Percentiles rank a stretch among this genome's conserved stretches.
Conservation (phyloP, 1,139 yeast species). For the Yamadazyma kanchanaburiensis region DNA sequence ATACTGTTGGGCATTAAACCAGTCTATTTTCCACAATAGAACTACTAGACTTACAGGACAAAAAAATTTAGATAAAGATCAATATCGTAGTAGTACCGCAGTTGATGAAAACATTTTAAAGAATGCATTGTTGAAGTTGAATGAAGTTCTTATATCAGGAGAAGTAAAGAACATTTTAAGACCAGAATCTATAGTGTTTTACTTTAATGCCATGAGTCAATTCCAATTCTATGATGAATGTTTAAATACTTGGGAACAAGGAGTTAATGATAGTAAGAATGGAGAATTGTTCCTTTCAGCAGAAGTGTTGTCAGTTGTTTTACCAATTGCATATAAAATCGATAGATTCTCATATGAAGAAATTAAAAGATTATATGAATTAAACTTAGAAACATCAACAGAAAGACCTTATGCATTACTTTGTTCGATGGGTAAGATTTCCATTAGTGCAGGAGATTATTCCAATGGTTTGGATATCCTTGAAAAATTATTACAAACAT, state of each 20-base stretch:
- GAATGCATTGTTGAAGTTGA: conserved; percentile 30
- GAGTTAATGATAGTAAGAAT: conserved; percentile 31
- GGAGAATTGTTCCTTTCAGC: conserved; percentile 42
- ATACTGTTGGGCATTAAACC: conserved; percentile 25
- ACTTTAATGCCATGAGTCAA: conserved; percentile 34
- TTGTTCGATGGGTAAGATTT: conserved; percentile 39
- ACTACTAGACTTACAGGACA: conserved; percentile 27
- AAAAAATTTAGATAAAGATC: conserved; percentile 41
- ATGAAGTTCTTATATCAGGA: conserved; percentile 30
- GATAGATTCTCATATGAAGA: conserved; percentile 65
- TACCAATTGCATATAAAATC: conserved; percentile 64
- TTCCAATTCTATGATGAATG: conserved; percentile 33
- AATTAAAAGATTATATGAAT: conserved; percentile 32
- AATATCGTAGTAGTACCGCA: conserved; percentile 22
- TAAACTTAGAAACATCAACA: conserved; percentile 24
- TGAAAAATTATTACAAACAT: conserved; percentile 31
- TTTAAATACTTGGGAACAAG: conserved; percentile 42
- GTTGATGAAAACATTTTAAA: conserved; percentile 31
- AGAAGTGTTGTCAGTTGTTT: conserved; percentile 64
- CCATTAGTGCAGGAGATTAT: conserved; percentile 39
- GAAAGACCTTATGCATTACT: conserved; percentile 25
- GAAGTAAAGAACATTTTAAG: conserved; percentile 25
- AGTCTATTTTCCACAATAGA: conserved; percentile 28
- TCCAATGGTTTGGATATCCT: conserved; percentile 38
- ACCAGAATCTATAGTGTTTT: conserved; percentile 17